These are phyloP conservation scores for Cercophora sp. DNA, from an alignment of 495 filamentous ascomycete species.

Conservation along the genomic window DNA sequence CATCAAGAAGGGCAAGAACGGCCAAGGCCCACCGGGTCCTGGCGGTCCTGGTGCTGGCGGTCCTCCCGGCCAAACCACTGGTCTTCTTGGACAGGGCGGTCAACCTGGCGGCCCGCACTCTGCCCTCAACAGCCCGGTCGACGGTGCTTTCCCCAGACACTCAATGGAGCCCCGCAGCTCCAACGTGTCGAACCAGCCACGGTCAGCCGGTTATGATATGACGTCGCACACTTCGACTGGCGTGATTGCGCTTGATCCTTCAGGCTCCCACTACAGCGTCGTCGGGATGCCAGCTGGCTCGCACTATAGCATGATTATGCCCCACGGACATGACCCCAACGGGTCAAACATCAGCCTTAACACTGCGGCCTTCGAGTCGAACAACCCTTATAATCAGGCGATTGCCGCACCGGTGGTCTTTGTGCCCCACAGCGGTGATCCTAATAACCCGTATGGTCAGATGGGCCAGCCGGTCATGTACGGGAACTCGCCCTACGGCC, in stretches of 20 bases:
- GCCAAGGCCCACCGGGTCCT: constrained; percentile 8
- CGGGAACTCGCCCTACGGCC: not conserved
- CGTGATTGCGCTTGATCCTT: not conserved
- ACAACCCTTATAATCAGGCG: constrained; percentile 9
- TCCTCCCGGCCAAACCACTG: not conserved
- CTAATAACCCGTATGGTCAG: constrained; percentile 11
- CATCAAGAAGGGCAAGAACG: constrained; percentile 44
- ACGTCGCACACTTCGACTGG: constrained; percentile 1
- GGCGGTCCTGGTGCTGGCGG: constrained; percentile 18
- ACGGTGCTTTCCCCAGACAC: not conserved
- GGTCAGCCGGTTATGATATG: not conserved
- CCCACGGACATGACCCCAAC: not conserved
- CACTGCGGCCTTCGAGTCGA: constrained; percentile 4
- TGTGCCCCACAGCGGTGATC: constrained; percentile 7
- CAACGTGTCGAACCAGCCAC: not conserved
- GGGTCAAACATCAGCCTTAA: constrained; percentile 5
- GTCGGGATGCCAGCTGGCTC: constrained; percentile 1
- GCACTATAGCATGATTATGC: constrained; percentile 9
- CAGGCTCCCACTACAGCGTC: constrained; percentile 6
- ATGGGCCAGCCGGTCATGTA: constrained; percentile 5
- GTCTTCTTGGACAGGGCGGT: not conserved
- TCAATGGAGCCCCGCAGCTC: not conserved
- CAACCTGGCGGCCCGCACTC: not conserved
- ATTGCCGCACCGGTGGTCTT: constrained; percentile 7
- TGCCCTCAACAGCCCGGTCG: not conserved